Conservation (phyloP, 768 basidiomycete species). For the Calocybe cyanea region DNA sequence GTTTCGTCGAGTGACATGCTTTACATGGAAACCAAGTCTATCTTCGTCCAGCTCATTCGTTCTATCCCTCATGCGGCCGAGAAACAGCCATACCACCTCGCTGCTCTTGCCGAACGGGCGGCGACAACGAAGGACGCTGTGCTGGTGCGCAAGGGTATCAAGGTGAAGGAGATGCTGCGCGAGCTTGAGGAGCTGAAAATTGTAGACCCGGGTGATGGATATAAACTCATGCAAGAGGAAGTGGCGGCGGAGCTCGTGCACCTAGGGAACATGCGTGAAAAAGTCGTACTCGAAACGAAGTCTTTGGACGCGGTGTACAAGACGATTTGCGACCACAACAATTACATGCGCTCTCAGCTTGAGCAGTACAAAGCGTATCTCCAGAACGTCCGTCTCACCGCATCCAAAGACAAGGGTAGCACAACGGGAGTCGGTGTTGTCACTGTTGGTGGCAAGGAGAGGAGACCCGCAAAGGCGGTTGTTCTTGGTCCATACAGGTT, state of each 20-base stretch:
- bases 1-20: conserved; percentile 98
- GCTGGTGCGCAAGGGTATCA: conserved; percentile 95
- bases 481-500: conserved; percentile 95
- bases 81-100: conserved; percentile 85
- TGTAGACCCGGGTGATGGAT: conserved; percentile 78
- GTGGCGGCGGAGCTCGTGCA: conserved; percentile 94
- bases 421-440: conserved; percentile 92
- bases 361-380: conserved; percentile 99
- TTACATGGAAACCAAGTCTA: conserved; percentile 99
- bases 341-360: conserved; percentile 91
- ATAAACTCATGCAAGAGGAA: conserved; percentile 96
- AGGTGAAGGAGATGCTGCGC: conserved; percentile 98
- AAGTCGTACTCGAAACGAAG: conserved; percentile 88
- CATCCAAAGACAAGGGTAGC: conserved; percentile 84
- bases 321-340: conserved; percentile 99
- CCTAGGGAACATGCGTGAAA: conserved; percentile 94
- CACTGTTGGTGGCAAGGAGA: conserved; percentile 95
- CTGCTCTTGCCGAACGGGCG: conserved; percentile 87
- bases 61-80: conserved; percentile 85
- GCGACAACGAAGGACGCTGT: conserved; percentile 97
- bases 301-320: conserved; percentile 97
- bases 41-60: conserved; percentile 95
- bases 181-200: conserved; percentile 91
- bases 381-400: conserved; percentile 92
- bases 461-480: conserved; percentile 81